A percentile compares a stretch with the other conserved stretches of the same genome.
Conservation (phyloP, 306 rosid species). For the Ceratonia siliqua region DNA sequence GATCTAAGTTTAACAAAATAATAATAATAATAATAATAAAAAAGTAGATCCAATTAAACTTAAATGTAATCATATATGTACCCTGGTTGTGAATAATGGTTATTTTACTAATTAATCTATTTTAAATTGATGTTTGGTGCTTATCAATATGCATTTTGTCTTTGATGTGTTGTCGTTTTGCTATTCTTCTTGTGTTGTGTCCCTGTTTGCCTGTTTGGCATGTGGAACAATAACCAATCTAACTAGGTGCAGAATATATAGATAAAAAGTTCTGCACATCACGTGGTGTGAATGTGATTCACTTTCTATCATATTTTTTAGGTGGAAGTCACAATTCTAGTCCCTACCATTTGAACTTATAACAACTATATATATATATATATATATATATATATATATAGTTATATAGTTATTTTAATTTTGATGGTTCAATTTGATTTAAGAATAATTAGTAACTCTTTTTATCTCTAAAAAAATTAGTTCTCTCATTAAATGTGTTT, state of each 20-base stretch:
- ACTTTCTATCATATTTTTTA: slow-evolving; percentile 11
- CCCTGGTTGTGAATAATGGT: too few species aligned
- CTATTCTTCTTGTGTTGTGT: slow-evolving; percentile 40
- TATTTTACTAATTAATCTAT: background rate
- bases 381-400: too few species aligned
- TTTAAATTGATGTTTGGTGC: background rate
- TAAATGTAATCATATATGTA: too few species aligned
- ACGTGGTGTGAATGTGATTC: slow-evolving; percentile 47
- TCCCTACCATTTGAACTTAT: slow-evolving; percentile 21
- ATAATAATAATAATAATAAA: too few species aligned
- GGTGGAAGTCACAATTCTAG: slow-evolving; percentile 30
- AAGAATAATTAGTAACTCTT: too few species aligned
- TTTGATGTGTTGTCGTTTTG: slow-evolving; percentile 35
- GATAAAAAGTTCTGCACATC: slow-evolving; percentile 41
- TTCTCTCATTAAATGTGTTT: too few species aligned
- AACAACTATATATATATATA: background rate
- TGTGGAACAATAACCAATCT: slow-evolving; percentile 46
- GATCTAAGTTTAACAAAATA: too few species aligned
- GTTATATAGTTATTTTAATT: too few species aligned
- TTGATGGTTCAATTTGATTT: too few species aligned
- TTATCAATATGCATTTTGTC: slow-evolving; percentile 46
- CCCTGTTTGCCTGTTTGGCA: slow-evolving; percentile 44
- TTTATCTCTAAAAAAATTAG: too few species aligned
- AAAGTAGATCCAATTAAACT: too few species aligned
- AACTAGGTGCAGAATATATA: slow-evolving; percentile 33